Evolutionary conservation across 1,284 basidiomycete genomes (phyloP).

Genomic region (Testicularia cyperi): DNA sequence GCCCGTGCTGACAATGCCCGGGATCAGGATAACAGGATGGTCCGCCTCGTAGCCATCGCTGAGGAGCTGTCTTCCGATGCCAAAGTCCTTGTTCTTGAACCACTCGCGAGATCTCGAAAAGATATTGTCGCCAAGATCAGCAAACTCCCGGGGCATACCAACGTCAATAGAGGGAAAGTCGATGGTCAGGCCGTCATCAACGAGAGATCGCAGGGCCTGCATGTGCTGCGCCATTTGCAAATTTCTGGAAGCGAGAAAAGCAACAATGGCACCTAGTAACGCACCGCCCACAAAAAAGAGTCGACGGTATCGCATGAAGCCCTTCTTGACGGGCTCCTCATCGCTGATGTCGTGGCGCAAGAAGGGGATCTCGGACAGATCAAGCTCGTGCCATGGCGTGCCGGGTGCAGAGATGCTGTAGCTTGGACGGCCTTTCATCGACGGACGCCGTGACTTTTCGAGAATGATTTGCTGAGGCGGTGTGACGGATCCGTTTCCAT

Average conservation of each 20-base stretch:
- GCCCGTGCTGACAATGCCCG: constrained; percentile 57
- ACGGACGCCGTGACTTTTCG: constrained; percentile 21
- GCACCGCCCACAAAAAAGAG: constrained; percentile 48
- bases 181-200: constrained; percentile 44
- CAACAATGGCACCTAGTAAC: constrained; percentile 38
- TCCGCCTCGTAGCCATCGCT: constrained; percentile 43
- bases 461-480: constrained; percentile 41
- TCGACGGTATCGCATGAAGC: constrained; percentile 44
- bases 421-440: constrained; percentile 20
- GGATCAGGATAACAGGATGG: constrained; percentile 57
- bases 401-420: constrained; percentile 46
- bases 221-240: constrained; percentile 46
- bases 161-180: constrained; percentile 45
- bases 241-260: constrained; percentile 37
- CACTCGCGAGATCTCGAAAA: constrained; percentile 46
- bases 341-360: constrained; percentile 20
- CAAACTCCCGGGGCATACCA: constrained; percentile 52
- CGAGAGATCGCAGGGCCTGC: constrained; percentile 20
- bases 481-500: constrained; percentile 14
- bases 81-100: constrained; percentile 56
- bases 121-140: constrained; percentile 50
- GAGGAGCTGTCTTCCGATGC: constrained; percentile 42
- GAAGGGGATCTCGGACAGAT: constrained; percentile 48
- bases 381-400: constrained; percentile 54
- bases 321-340: constrained; percentile 19